Percentiles rank a stretch among this genome's conserved stretches.
Conservation (phyloP, 2,329 filamentous ascomycete genomes). For the Bipolaris sorokiniana region DNA sequence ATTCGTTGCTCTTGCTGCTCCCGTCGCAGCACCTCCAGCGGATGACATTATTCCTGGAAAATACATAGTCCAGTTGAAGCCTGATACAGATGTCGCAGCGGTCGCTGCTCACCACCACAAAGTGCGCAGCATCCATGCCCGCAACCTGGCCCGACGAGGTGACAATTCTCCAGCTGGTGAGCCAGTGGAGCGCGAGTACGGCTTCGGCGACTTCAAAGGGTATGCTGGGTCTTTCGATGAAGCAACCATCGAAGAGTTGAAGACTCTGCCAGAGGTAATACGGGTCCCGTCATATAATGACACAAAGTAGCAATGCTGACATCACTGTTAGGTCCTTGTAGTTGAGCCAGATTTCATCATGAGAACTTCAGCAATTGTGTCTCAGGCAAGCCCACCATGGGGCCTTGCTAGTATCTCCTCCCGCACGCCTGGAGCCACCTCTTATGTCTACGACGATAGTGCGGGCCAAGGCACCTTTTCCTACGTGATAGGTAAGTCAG, state of each 20-base stretch:
- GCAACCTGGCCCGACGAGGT: constrained; percentile 33
- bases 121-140: constrained; percentile 39
- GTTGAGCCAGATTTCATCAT: constrained; percentile 39
- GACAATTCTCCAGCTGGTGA: constrained; percentile 19
- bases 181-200: constrained; percentile 37
- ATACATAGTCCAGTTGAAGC: constrained; percentile 54
- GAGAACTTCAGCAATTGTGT: constrained; percentile 28
- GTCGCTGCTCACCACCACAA: constrained; percentile 34
- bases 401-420: constrained; percentile 42
- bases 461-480: constrained; percentile 36
- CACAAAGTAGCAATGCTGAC: not conserved
- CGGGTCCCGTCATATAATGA: not conserved
- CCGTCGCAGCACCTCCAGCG: constrained; percentile 14
- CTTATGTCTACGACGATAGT: constrained; percentile 37
- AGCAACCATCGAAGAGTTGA: constrained; percentile 39
- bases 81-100: constrained; percentile 35
- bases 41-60: constrained; percentile 45
- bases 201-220: constrained; percentile 40
- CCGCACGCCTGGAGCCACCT: constrained; percentile 19
- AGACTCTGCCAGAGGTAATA: constrained; percentile 34
- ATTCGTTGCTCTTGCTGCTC: constrained; percentile 32
- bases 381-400: constrained; percentile 34
- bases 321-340: constrained; percentile 12
- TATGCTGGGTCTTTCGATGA: constrained; percentile 42
- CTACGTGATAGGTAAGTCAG: constrained; percentile 58